Evolutionary conservation across 495 filamentous ascomycete species (phyloP), one percentile per base, ranked within the genome.

Genomic region (Xylaria flabelliformis): DNA sequence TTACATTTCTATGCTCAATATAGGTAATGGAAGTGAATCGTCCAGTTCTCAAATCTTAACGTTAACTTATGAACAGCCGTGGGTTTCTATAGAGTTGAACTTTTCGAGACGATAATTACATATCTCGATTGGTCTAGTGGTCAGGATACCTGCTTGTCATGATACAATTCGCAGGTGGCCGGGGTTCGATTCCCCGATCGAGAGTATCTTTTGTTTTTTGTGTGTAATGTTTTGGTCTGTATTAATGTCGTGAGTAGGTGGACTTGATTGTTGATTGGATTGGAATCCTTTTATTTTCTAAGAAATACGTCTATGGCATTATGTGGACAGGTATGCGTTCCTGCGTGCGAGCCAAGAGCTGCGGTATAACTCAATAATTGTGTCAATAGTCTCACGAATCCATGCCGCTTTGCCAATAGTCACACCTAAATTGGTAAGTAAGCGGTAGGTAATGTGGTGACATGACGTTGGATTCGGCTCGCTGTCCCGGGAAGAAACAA

Each of bases 101-200:
- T 13, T 42, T 42, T 42, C 1, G 0, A 42, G 8, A 2, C 3
- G 1, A 12, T 2, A 1, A 1, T 13, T 9, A 42, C 2, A 34
- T 7, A 61, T 80, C 78, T 78, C 75, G 76, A 78, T 80, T 80
- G 75, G 78, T 79, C 78, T 80, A 80, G 78, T 80, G 77, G 78
- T 78, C 36, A 78, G 80, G 78, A 81, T 80, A 80, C 79, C 75
- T 76, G 77, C 79, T 77, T 81, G 77, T 79, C 77, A 80, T 69
- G 3, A 26, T 17, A 69, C 73, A 74, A 72, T 69, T 41, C 80
- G 80, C 80, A 76, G 75, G 79, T 80, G 79, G 76, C 77, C 79
- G 80, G 80, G 80, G 80, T 82, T 82, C 80, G 77, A 82, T 82
- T 81, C 80, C 80, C 79, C 79, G 76, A 79, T 79, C 75, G 78